Evolutionary conservation across 345 rosid species (phyloP).

Genomic region (Dovyalis caffra): DNA sequence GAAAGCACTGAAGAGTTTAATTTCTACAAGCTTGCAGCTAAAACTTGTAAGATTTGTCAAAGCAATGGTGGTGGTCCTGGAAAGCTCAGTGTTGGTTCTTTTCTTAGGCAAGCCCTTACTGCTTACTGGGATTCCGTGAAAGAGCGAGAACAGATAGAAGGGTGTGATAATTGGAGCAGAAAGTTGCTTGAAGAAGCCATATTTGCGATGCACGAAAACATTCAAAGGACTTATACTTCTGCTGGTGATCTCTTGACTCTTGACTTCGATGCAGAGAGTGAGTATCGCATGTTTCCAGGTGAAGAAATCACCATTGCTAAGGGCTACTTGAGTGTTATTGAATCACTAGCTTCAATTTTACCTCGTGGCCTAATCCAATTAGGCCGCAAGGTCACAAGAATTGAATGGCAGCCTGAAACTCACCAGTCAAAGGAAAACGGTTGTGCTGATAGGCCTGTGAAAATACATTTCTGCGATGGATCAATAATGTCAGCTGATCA

Average conservation of each 20-base stretch:
- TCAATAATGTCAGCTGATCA: slow-evolving; percentile 77
- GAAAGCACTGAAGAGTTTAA: slow-evolving; percentile 20
- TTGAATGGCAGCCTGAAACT: slow-evolving; percentile 64
- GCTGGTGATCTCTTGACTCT: slow-evolving; percentile 74
- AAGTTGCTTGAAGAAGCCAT: slow-evolving; percentile 65
- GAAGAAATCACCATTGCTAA: slow-evolving; percentile 97
- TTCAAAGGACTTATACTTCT: slow-evolving; percentile 84
- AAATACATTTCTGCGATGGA: slow-evolving; percentile 81
- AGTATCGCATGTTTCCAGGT: slow-evolving; percentile 86
- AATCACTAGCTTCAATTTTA: slow-evolving; percentile 68
- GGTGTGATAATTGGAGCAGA: slow-evolving; percentile 51
- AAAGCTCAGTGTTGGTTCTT: slow-evolving; percentile 60
- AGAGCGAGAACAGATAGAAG: slow-evolving; percentile 30
- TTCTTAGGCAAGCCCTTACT: slow-evolving; percentile 53
- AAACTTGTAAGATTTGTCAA: slow-evolving; percentile 36
- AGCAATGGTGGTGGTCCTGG: slow-evolving; percentile 31
- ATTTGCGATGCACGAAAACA: slow-evolving; percentile 69
- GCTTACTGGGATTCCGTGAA: slow-evolving; percentile 50
- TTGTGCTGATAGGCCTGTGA: slow-evolving; percentile 44
- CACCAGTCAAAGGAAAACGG: slow-evolving; percentile 36
- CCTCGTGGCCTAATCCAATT: slow-evolving; percentile 69
- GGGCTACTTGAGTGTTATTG: slow-evolving; percentile 69
- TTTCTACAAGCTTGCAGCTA: slow-evolving; percentile 34
- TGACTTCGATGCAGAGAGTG: slow-evolving; percentile 80
- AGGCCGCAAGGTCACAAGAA: slow-evolving; percentile 54